These are phyloP conservation scores for Spergularia azorica DNA, from an alignment of 179 eudicot genomes.

Conservation along the genomic window DNA sequence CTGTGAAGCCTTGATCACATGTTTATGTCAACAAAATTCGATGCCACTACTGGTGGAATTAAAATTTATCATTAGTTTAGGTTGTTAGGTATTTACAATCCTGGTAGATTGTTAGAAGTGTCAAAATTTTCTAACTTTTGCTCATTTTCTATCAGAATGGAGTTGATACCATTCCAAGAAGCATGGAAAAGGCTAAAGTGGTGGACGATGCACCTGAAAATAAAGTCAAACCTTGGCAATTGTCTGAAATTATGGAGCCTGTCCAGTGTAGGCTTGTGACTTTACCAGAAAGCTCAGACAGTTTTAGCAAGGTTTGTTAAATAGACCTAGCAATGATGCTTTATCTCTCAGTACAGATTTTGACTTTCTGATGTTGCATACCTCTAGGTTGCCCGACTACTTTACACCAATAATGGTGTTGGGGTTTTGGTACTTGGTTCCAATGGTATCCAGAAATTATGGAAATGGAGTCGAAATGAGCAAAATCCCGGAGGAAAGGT, in stretches of 20 bases:
- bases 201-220: constrained; percentile 68
- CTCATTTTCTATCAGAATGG: constrained; percentile 51
- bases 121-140: constrained; percentile 8
- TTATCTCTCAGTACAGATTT: neutral
- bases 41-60: neutral
- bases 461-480: constrained; percentile 90
- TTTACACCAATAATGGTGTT: constrained; percentile 80
- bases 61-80: neutral
- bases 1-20: neutral
- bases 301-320: constrained; percentile 60
- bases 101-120: neutral
- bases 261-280: constrained; percentile 77
- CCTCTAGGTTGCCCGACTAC: constrained; percentile 63
- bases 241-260: constrained; percentile 80
- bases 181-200: constrained; percentile 65
- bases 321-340: constrained; percentile 15
- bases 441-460: constrained; percentile 68
- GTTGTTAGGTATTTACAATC: neutral
- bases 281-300: constrained; percentile 76
- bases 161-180: constrained; percentile 63
- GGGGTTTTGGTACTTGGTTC: constrained; percentile 76
- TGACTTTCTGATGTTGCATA: neutral
- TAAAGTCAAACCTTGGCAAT: constrained; percentile 75
- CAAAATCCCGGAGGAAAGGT: constrained; percentile 81
- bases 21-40: neutral